Evolutionary conservation across 345 rosid genomes (phyloP), one percentile per base, ranked within the genome.

Genomic region (Rubroshorea leprosula): DNA sequence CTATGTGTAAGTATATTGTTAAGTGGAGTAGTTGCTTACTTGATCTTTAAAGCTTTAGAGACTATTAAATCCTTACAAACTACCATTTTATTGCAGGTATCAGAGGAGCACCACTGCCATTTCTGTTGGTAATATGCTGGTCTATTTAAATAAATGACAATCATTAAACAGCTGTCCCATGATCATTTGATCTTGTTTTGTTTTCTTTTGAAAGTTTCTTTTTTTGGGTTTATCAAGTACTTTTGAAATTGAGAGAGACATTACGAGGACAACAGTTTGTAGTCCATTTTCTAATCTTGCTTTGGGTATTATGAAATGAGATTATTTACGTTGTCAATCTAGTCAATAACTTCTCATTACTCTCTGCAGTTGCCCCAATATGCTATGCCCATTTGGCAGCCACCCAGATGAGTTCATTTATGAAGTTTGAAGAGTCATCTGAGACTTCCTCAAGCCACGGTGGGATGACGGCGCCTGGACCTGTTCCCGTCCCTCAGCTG

Each of bases 71-170:
- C 17, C 22, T 24, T 15, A 61, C 55, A 25, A 54, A 31, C 73
- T 6, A 35, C 41, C 10, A 24, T 44, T 19, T 61, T 29, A 22
- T 64, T 74, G 61, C 77, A 88, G 92, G 68, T 88, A 86, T 43
- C 98, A 92, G 69, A 76, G 93, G 64, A 89, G 96, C 72, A 86
- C 98, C 1, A 84, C 90, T 19, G 95, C 98, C 51, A 84, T 91
- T 60, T 88, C 96, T 44, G 84, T 86, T 0, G 95, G 96, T 88
- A 72, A 76, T 49, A 46, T 14, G 4, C n/a, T 15, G 47, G 14
- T 44, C n/a, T 44, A 6, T 9, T 29, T 29, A 29, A 4, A 4
- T 29, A 29, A 29, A 29, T 29, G 9, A 29, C 35, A 9, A 9
- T 29, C 5, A 13, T 48, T 13, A 20, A 48, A 22, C 3, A 17